These are phyloP conservation scores for Fusarium ambrosium DNA, from an alignment of 2,329 filamentous ascomycete species.

Conservation along the genomic window DNA sequence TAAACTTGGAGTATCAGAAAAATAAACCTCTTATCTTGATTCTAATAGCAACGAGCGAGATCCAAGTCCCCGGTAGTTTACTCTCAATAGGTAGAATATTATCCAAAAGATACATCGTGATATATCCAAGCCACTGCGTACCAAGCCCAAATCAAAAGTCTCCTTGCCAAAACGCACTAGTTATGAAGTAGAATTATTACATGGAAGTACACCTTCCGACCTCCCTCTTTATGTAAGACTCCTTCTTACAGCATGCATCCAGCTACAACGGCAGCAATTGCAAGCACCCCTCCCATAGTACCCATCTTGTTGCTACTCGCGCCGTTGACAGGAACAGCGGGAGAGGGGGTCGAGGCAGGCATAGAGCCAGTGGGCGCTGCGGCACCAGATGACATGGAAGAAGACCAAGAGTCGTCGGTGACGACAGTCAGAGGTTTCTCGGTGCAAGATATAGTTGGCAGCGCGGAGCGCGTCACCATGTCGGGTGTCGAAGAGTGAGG, in stretches of 20 bases:
- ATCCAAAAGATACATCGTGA: background rate
- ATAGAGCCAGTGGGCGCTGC: constrained; percentile 26
- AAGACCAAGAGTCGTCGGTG: background rate
- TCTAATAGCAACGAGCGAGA: background rate
- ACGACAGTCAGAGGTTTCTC: constrained; percentile 25
- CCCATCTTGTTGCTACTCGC: constrained; percentile 22
- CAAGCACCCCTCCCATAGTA: constrained; percentile 9
- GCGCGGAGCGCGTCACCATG: constrained; percentile 31
- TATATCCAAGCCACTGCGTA: background rate
- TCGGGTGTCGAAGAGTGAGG: constrained; percentile 17
- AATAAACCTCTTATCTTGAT: background rate
- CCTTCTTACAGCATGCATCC: constrained; percentile 3
- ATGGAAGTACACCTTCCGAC: background rate
- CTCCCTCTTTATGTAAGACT: background rate
- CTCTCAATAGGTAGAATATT: background rate
- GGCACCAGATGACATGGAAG: constrained; percentile 2
- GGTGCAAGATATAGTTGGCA: constrained; percentile 29
- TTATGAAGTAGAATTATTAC: constrained; percentile 5
- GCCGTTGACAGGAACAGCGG: constrained; percentile 22
- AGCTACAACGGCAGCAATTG: constrained; percentile 2
- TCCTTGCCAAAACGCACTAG: background rate
- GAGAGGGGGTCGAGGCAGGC: constrained; percentile 16
- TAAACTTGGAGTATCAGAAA: background rate
- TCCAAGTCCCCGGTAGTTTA: background rate
- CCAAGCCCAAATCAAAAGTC: background rate